These are phyloP conservation scores for Peronospora belbahrii DNA, from an alignment of 352 stramenopile genomes.

Conservation along the genomic window DNA sequence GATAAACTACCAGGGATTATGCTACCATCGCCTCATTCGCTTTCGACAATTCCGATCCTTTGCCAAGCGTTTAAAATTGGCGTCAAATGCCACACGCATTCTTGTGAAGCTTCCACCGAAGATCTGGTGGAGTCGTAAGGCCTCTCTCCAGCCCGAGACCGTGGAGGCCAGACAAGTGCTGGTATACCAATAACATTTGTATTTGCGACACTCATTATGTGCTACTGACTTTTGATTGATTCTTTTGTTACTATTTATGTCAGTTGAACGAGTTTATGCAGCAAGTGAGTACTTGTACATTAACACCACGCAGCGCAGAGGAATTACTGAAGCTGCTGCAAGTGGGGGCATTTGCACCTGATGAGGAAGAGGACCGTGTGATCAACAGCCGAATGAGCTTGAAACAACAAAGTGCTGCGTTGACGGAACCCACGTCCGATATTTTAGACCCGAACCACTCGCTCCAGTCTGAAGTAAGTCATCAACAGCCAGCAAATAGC, in stretches of 20 bases:
- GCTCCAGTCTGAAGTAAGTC: constrained; percentile 8
- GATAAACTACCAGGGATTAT: constrained; percentile 53
- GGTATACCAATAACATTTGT: constrained; percentile 18
- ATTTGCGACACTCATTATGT: background rate
- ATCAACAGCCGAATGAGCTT: constrained; percentile 18
- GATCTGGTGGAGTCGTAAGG: constrained; percentile 51
- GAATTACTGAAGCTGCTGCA: constrained; percentile 50
- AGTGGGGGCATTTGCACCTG: constrained; percentile 41
- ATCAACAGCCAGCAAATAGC: constrained; percentile 1
- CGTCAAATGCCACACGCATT: constrained; percentile 9
- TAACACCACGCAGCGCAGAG: constrained; percentile 38
- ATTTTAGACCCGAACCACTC: constrained; percentile 10
- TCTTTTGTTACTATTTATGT: background rate
- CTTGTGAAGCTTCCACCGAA: constrained; percentile 36
- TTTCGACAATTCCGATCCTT: constrained; percentile 59
- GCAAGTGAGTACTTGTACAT: constrained; percentile 31
- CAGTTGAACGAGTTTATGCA: constrained; percentile 68
- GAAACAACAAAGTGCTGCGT: constrained; percentile 17
- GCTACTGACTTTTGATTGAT: background rate
- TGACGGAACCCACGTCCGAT: constrained; percentile 18
- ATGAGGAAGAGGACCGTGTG: constrained; percentile 19
- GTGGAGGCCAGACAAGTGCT: constrained; percentile 64
- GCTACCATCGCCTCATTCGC: constrained; percentile 62
- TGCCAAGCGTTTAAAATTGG: constrained; percentile 36
- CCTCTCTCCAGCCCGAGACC: constrained; percentile 42